Base-by-base conservation (phyloP, 495 filamentous ascomycete genomes). In the Darksidea phi region DNA sequence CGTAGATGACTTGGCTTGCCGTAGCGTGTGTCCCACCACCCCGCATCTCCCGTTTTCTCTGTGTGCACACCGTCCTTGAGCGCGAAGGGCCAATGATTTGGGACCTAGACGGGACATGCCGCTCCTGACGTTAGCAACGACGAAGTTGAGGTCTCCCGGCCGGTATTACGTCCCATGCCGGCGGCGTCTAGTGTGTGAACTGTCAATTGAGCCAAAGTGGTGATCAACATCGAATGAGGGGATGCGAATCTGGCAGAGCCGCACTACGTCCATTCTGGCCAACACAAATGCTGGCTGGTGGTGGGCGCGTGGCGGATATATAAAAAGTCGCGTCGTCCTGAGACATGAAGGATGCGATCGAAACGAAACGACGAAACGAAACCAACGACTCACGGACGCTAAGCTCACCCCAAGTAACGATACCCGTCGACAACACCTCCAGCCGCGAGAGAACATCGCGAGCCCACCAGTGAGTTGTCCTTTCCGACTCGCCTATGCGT, bases 121-220 rank as follows among this genome's bases (percentile, higher is more conserved):
- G 77, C 42, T 67, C 75, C 54, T 73, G 73, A n/a, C 76, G 76
- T 47, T 74, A 76, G 24, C 70, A 70, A 15, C 74, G 75, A 4
- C 10, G 13, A 12, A 13, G n/a, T n/a, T n/a, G n/a, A 46, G 5
- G 38, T 46, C 24, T 20, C 6, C 17, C 20, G 20, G 54, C 18
- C 3, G 20, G 15, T 23, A 4, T 20, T 24, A 6, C 34, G 52
- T 55, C 37, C 13, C 34, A 42, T 24, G 34, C 17, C 49, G 25
- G 24, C 6, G 26, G 6, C 34, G 17, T 52, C 34, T 25, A 11
- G 28, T 10, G n/a, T n/a, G n/a, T n/a, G n/a, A n/a, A n/a, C n/a
- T n/a, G 28, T 32, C 28, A 32, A 32, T 32, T 32, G 28, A 32
- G 28, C 28, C 28, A 43, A 28, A 42, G 46, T 13, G 18, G 41